phyloP scores from a whole-genome alignment of 345 rosid genomes.

The Arabidopsis suecica region DNA sequence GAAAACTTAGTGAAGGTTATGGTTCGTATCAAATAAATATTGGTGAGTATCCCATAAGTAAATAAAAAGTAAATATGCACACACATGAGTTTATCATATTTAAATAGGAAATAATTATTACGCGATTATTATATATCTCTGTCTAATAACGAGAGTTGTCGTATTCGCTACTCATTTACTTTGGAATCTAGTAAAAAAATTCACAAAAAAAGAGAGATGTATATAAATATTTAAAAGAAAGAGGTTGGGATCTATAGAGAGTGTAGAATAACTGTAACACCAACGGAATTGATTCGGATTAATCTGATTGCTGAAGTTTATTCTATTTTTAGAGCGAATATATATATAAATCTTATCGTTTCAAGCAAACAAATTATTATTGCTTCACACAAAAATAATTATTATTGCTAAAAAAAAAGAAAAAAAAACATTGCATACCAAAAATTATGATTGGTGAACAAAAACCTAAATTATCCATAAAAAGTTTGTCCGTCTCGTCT shows the following conservation, averaged over 20 bases:
- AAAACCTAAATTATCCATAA: neutral
- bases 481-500: neutral
- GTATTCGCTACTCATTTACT: conserved; percentile 30
- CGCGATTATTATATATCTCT: neutral
- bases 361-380: too few relatives aligned
- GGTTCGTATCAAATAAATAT: conserved; percentile 31
- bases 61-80: conserved; percentile 2
- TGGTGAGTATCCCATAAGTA: neutral
- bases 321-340: neutral
- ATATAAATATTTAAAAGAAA: neutral
- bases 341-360: too few relatives aligned
- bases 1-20: conserved; percentile 22
- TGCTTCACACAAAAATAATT: too few relatives aligned
- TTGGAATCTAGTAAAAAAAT: neutral
- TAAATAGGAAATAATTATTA: conserved; percentile 6
- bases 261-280: neutral
- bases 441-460: neutral
- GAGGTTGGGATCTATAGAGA: neutral
- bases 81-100: conserved; percentile 19
- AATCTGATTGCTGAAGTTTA: neutral
- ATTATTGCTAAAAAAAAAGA: too few relatives aligned
- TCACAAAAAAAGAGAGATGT: neutral
- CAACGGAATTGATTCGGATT: neutral
- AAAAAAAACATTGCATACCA: neutral
- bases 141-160: conserved; percentile 36